These are phyloP conservation scores for Panellus pusillus DNA, from an alignment of 768 basidiomycete genomes.

Conservation along the genomic window DNA sequence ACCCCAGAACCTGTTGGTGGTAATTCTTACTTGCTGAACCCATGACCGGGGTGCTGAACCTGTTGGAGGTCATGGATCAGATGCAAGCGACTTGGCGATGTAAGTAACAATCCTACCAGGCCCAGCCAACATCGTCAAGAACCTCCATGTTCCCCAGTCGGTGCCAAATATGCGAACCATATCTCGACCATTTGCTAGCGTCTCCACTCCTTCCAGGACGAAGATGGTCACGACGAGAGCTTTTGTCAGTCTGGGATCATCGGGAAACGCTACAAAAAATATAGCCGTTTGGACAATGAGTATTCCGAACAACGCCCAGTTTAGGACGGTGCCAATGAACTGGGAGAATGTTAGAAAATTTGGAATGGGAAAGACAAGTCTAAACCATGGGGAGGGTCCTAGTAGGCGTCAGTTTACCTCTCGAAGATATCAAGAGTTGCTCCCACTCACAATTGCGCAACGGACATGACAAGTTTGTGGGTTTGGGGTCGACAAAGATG, in stretches of 20 bases:
- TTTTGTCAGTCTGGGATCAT: slow-evolving; percentile 6
- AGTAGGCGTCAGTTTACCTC: not conserved
- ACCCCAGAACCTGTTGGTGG: too few species aligned
- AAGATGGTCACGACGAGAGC: slow-evolving; percentile 5
- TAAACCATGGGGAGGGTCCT: slow-evolving; percentile 4
- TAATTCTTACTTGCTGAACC: slow-evolving; percentile 3
- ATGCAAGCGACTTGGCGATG: too few species aligned
- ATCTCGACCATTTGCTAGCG: not conserved
- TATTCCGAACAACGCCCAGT: slow-evolving; percentile 12
- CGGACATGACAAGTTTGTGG: not conserved
- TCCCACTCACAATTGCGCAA: not conserved
- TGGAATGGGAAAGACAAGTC: not conserved
- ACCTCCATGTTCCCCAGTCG: slow-evolving; percentile 7
- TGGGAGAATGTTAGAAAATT: not conserved
- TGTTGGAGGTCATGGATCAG: not conserved
- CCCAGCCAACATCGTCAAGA: slow-evolving; percentile 11
- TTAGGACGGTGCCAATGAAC: slow-evolving; percentile 16
- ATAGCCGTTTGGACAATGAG: slow-evolving; percentile 15
- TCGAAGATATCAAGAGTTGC: not conserved
- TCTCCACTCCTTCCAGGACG: slow-evolving; percentile 12
- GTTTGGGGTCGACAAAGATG: too few species aligned
- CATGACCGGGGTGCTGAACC: slow-evolving; percentile 7
- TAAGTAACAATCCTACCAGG: not conserved
- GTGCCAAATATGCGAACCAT: slow-evolving; percentile 3
- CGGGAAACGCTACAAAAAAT: slow-evolving; percentile 12